These are phyloP conservation scores for Prillingera fragicola DNA, from an alignment of 1,284 basidiomycete species.

Conservation along the genomic window DNA sequence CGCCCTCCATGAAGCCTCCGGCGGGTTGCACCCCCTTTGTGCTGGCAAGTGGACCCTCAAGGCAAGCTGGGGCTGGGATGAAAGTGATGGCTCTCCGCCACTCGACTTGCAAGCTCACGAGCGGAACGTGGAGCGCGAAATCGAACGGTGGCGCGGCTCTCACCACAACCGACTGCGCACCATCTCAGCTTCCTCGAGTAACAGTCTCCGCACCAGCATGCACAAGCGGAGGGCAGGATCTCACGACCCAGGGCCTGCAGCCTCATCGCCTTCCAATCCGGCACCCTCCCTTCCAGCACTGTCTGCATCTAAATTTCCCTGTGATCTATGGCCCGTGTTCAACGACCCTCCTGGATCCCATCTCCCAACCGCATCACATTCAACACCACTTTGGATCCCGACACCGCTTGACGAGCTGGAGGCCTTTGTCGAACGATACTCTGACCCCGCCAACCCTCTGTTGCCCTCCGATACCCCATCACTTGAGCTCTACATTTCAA, in stretches of 20 bases:
- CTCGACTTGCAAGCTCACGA: conserved; percentile 19
- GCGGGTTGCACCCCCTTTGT: conserved; percentile 35
- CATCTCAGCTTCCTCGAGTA: conserved; percentile 17
- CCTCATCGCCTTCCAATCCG: background rate
- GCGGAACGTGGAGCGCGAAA: conserved; percentile 25
- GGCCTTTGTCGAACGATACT: conserved; percentile 27
- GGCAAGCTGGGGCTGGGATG: conserved; percentile 33
- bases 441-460: conserved; percentile 18
- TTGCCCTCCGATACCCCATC: conserved; percentile 31
- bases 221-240: too few species aligned
- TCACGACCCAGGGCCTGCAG: too few species aligned
- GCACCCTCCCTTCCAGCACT: too few species aligned
- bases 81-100: conserved; percentile 1
- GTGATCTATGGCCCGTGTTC: conserved; percentile 26
- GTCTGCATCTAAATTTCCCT: too few species aligned
- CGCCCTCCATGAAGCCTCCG: conserved; percentile 34
- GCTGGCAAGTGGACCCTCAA: conserved; percentile 24
- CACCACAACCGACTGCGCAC: conserved; percentile 10
- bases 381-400: conserved; percentile 23
- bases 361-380: conserved; percentile 1
- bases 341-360: conserved; percentile 26
- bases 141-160: conserved; percentile 30
- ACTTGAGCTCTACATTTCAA: conserved; percentile 33
- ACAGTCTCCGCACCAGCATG: background rate
- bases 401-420: conserved; percentile 27